Percentiles rank a stretch among this genome's conserved stretches.
These are phyloP conservation scores for Syncephalis fuscata DNA, from an alignment of 371 early-diverging fungal species.

Conservation along the genomic window DNA sequence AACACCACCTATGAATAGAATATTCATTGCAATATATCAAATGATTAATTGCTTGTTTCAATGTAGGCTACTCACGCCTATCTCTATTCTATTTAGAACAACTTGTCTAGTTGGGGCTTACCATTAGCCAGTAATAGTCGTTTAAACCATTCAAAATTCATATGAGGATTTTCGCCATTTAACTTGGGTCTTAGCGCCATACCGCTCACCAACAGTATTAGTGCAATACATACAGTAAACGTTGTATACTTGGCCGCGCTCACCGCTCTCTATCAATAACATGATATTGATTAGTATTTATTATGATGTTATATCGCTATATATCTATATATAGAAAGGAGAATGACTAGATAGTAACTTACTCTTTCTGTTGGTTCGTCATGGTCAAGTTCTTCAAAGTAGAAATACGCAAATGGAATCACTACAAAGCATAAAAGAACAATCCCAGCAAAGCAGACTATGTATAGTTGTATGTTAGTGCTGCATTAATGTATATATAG, in stretches of 20 bases:
- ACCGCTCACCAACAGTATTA: constrained; percentile 22
- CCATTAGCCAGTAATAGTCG: constrained; percentile 21
- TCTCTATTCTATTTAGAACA: too few species aligned
- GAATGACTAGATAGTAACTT: too few species aligned
- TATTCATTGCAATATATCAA: not conserved
- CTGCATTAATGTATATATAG: not conserved
- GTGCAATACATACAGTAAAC: constrained; percentile 27
- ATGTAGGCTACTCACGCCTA: too few species aligned
- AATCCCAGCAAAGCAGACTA: constrained; percentile 30
- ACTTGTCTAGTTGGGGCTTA: constrained; percentile 8
- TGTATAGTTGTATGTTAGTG: not conserved
- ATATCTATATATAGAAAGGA: too few species aligned
- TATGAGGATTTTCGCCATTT: constrained; percentile 10
- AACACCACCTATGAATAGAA: constrained; percentile 18
- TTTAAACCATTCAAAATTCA: constrained; percentile 35
- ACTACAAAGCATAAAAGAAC: constrained; percentile 27
- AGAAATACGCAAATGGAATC: constrained; percentile 48
- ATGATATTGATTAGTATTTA: not conserved
- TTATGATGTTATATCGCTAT: too few species aligned
- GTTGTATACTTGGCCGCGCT: constrained; percentile 31
- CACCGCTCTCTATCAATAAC: constrained; percentile 10
- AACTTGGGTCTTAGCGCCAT: constrained; percentile 19
- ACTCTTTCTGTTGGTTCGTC: constrained; percentile 14
- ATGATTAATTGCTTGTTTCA: too few species aligned
- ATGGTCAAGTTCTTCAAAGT: constrained; percentile 37